Evolutionary conservation across 2,329 filamentous ascomycete genomes (phyloP).

Genomic region (Fusarium ambrosium): DNA sequence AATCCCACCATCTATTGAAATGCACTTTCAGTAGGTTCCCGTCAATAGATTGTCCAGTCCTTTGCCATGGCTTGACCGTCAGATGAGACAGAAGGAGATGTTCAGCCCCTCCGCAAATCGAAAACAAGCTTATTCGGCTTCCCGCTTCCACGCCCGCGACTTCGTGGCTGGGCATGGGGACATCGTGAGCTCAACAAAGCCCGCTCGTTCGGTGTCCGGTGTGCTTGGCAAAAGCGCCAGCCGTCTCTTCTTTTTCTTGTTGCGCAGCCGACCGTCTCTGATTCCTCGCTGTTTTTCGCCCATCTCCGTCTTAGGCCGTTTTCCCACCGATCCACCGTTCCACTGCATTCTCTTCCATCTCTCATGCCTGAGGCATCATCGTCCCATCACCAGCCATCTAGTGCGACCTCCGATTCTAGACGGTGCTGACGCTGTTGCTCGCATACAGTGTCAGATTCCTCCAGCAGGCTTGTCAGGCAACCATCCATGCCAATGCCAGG

Average conservation of each 20-base stretch:
- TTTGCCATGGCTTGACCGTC: not conserved
- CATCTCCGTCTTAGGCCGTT: constrained; percentile 22
- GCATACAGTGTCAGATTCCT: constrained; percentile 31
- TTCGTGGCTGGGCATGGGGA: constrained; percentile 9
- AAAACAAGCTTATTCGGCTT: constrained; percentile 43
- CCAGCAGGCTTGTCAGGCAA: constrained; percentile 26
- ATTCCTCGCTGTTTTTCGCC: constrained; percentile 6
- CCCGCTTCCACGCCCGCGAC: constrained; percentile 22
- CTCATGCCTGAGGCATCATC: constrained; percentile 34
- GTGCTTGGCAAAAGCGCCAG: constrained; percentile 28
- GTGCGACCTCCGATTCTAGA: constrained; percentile 30
- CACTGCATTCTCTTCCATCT: constrained; percentile 12
- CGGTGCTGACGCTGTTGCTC: constrained; percentile 12
- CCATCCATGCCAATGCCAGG: constrained; percentile 8
- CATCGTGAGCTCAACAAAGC: constrained; percentile 13
- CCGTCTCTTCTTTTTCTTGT: not conserved
- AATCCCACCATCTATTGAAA: constrained; percentile 14
- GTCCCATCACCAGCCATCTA: constrained; percentile 11
- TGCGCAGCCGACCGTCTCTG: constrained; percentile 15
- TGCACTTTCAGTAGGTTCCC: constrained; percentile 15
- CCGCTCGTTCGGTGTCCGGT: not conserved
- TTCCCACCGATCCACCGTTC: constrained; percentile 35
- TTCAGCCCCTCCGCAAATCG: constrained; percentile 19
- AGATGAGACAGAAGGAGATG: constrained; percentile 3
- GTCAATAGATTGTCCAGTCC: constrained; percentile 31